A percentile compares a stretch with the other conserved stretches of the same genome.
Conservation (phyloP, 2,329 filamentous ascomycete genomes). For the Fusarium ramigenum region DNA sequence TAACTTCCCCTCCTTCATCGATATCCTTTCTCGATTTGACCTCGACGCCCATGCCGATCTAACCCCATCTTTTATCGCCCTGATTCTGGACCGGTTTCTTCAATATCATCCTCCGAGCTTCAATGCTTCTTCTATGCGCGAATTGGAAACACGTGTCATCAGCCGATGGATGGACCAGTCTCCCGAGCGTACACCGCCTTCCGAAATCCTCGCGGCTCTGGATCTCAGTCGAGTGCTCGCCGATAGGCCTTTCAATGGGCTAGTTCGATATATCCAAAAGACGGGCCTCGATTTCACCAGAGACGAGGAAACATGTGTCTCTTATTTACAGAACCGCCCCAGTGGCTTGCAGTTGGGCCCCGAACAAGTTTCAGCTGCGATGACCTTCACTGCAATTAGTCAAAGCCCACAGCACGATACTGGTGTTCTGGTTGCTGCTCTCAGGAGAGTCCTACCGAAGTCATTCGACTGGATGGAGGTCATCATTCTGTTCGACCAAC, state of each 20-base stretch:
- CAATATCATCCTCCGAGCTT: slow-evolving; percentile 89
- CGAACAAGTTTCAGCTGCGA: slow-evolving; percentile 81
- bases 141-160: slow-evolving; percentile 72
- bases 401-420: slow-evolving; percentile 64
- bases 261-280: slow-evolving; percentile 76
- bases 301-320: slow-evolving; percentile 73
- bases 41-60: slow-evolving; percentile 73
- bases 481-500: slow-evolving; percentile 82
- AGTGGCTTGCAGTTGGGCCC: slow-evolving; percentile 73
- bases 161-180: slow-evolving; percentile 71
- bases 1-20: slow-evolving; percentile 80
- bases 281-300: slow-evolving; percentile 79
- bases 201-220: slow-evolving; percentile 74
- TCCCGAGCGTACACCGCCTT: slow-evolving; percentile 69
- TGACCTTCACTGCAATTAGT: slow-evolving; percentile 73
- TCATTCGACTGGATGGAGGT: slow-evolving; percentile 77
- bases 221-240: slow-evolving; percentile 74
- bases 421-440: slow-evolving; percentile 66
- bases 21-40: slow-evolving; percentile 74
- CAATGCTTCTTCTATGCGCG: slow-evolving; percentile 76
- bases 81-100: slow-evolving; percentile 86
- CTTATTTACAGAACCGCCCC: slow-evolving; percentile 63
- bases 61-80: slow-evolving; percentile 74
- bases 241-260: slow-evolving; percentile 63
- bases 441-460: slow-evolving; percentile 69